phyloP scores from a whole-genome alignment of 2,329 filamentous ascomycete species.

The Alternaria triticimaculans region DNA sequence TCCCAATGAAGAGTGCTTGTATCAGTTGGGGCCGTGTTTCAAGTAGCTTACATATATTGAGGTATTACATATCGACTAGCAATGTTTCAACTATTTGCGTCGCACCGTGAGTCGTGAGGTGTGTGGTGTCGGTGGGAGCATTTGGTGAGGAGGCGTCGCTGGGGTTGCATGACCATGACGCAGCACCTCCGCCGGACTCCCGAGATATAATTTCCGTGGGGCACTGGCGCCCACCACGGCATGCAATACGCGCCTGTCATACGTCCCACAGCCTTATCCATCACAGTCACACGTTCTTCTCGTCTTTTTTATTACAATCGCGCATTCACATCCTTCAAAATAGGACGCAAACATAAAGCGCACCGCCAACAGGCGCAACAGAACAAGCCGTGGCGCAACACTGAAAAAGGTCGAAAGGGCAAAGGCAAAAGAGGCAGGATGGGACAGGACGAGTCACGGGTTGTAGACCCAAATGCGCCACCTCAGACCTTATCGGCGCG shows the following conservation, averaged over 20 bases:
- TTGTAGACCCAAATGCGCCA: conserved; percentile 70
- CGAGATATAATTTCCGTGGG: conserved; percentile 12
- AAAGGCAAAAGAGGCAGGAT: conserved; percentile 62
- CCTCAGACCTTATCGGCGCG: conserved; percentile 72
- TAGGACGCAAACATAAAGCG: conserved; percentile 59
- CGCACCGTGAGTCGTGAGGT: background rate
- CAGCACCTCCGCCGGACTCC: conserved; percentile 9
- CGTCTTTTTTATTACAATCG: background rate
- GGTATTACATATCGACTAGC: background rate
- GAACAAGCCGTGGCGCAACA: conserved; percentile 40
- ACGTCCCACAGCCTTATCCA: conserved; percentile 5
- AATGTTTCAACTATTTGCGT: background rate
- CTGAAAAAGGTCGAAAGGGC: conserved; percentile 36
- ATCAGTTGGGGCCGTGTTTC: conserved; percentile 2
- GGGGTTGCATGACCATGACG: conserved; percentile 11
- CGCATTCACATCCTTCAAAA: conserved; percentile 40
- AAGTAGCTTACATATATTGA: background rate
- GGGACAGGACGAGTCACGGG: conserved; percentile 82
- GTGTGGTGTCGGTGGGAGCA: background rate
- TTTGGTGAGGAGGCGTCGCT: background rate
- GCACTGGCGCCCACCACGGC: background rate
- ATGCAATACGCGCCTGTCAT: background rate
- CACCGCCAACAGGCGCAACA: conserved; percentile 49
- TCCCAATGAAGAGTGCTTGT: conserved; percentile 2
- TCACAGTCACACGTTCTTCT: background rate